Evolutionary conservation across 1,284 basidiomycete species (phyloP).

Genomic region (Boletus smithii): DNA sequence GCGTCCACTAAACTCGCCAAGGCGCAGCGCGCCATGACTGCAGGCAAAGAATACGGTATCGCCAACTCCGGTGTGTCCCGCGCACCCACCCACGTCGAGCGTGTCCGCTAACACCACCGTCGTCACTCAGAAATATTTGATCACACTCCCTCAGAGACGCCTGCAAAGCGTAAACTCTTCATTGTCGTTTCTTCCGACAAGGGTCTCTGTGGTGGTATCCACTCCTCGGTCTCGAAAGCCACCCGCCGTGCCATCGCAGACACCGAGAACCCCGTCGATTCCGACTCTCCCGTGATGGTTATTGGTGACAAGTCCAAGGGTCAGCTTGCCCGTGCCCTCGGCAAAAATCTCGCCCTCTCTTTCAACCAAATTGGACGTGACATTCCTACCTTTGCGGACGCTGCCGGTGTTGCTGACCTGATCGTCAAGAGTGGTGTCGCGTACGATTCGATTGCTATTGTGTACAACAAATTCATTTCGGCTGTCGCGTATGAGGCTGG

Average conservation of each 20-base stretch:
- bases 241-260: constrained; percentile 69
- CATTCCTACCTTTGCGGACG: constrained; percentile 96
- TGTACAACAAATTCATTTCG: constrained; percentile 96
- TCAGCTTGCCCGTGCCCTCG: constrained; percentile 74
- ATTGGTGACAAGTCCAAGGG: constrained; percentile 98
- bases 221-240: constrained; percentile 93
- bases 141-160: constrained; percentile 62
- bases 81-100: background rate
- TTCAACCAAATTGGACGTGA: constrained; percentile 99
- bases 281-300: constrained; percentile 74
- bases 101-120: constrained; percentile 8
- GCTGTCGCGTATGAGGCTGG: constrained; percentile 90
- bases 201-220: constrained; percentile 99
- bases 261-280: constrained; percentile 51
- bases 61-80: constrained; percentile 82
- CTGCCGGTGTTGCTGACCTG: constrained; percentile 90
- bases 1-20: constrained; percentile 96
- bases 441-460: constrained; percentile 86
- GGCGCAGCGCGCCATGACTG: constrained; percentile 92
- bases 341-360: constrained; percentile 74
- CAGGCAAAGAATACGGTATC: constrained; percentile 91
- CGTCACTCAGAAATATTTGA: constrained; percentile 85
- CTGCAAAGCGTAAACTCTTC: constrained; percentile 77
- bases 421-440: constrained; percentile 84
- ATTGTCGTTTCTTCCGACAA: constrained; percentile 96